Evolutionary conservation across 805 yeast genomes (phyloP), one percentile per base, ranked within the genome.

Genomic region (Starmerella gropengiesseri): DNA sequence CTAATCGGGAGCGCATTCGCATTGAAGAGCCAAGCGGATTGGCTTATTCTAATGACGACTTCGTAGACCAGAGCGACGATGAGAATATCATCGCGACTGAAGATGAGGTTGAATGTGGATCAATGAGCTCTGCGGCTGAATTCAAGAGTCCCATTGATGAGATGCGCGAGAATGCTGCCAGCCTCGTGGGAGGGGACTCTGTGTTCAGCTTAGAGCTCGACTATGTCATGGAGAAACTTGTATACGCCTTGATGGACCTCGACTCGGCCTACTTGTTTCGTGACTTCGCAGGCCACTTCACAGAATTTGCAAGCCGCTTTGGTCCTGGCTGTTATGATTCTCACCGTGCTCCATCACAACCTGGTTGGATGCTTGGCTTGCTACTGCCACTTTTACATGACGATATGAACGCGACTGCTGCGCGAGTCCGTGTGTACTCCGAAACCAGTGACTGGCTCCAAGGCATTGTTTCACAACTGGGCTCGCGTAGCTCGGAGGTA

Each of bases 241-340:
- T 32, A 7, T 31, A 19, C 13, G 54, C 55, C 8, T 17, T 44
- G 20, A 31, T 19, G 9, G 55, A 49, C 4, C 41, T 36, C 23
- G 36, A 35, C 18, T 47, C 52, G 4, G 44, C 47, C 2, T 51
- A 43, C 28, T 37, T 43, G 19, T 51, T 48, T 41, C 50, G 55
- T 19, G 53, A 48, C 36, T 52, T 45, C 25, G 52, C 50, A n/a
- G 55, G 55, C 11, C 31, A 43, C 20, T 35, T 48, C 26, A 19
- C 44, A n/a, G 11, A 37, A 12, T 32, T 52, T 8, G 34, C 51
- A 11, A 48, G 51, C 20, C 32, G 47, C 5, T 45, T 40, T 37
- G 46, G 49, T 1, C 53, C 50, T 9, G 48, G 46, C 7, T 44
- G 42, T 11, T 35, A 31, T 25, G 45, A 44, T 16, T 38, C 33